Conservation (phyloP, 1,284 basidiomycete species). For the Schizophyllum amplum region DNA sequence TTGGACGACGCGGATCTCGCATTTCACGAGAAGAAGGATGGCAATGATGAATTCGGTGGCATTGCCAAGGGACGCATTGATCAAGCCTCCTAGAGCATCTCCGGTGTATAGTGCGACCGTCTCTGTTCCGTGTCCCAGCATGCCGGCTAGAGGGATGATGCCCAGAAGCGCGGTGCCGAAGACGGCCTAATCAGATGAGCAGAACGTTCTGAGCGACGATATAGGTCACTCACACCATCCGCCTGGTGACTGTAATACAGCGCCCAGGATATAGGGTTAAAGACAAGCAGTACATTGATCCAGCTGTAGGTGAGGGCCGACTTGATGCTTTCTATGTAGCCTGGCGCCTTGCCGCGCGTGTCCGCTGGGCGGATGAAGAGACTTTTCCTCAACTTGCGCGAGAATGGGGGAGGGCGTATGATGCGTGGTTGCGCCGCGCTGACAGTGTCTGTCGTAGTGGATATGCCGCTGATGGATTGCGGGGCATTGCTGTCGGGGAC, state of each 20-base stretch:
- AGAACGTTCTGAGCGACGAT: not conserved
- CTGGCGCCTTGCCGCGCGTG: constrained; percentile 28
- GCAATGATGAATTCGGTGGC: constrained; percentile 45
- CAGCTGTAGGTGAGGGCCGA: constrained; percentile 33
- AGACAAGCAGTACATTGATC: constrained; percentile 38
- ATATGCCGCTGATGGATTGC: not conserved
- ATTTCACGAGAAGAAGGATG: constrained; percentile 24
- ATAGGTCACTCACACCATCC: constrained; percentile 26
- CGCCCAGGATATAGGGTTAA: constrained; percentile 54
- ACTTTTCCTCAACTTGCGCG: constrained; percentile 1
- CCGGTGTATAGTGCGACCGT: constrained; percentile 49
- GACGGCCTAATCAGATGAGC: constrained; percentile 13
- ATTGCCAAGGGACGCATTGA: constrained; percentile 60
- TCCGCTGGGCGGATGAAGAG: constrained; percentile 26
- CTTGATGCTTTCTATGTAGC: constrained; percentile 26
- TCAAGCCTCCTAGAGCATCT: constrained; percentile 49
- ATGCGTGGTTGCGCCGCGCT: not conserved
- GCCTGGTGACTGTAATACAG: constrained; percentile 44
- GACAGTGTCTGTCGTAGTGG: not conserved
- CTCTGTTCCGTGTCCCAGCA: constrained; percentile 61
- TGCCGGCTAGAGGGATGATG: constrained; percentile 43
- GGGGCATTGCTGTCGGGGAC: not conserved
- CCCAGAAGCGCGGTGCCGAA: constrained; percentile 44
- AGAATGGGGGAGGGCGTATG: constrained; percentile 6
- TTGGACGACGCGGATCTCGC: constrained; percentile 15